Evolutionary conservation across 345 rosid species (phyloP), one percentile per base, ranked within the genome.

Genomic region (Stellera chamaejasme): DNA sequence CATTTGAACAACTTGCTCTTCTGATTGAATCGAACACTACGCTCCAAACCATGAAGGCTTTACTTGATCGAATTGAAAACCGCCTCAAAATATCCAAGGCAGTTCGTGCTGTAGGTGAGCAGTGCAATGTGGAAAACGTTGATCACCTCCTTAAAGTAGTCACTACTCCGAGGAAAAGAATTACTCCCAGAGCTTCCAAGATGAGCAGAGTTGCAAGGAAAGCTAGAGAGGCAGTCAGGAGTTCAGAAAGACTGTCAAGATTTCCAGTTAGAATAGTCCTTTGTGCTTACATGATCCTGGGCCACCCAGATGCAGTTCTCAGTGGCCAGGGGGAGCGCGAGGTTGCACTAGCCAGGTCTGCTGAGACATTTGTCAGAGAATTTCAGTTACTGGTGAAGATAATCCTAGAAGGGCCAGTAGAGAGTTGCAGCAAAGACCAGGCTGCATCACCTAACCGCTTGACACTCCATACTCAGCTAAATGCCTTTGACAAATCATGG

Each of bases 261-360:
- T 93, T 84, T 78, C 92, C 95, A 10, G 92, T 84, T 32, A 81
- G 97, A 73, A 75, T 93, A 47, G 82, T 79, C 64, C 94, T 93
- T 43, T 84, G 92, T 76, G 95, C 99, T 12, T 90, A 85, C 78
- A 93, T 93, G 97, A 87, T 90, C 69, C 66, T 93, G 54, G 91
- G 96, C 42, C 99, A 89, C 77, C 96, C 99, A 14, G 96, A 93
- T 72, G 96, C 96, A 13, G 99, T 94, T 60, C 78, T 90, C 61
- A 94, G 96, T 59, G 79, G 84, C 45, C 96, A 69, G 66, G 99
- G 99, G 54, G 90, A 82, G 60, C 91, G 77, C 51, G 97, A 94
- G 76, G 74, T 70, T 65, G 72, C 92, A 69, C 75, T 90, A 66
- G 77, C 87, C 44, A 67, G 67, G 56, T 78, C 97, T 42, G 90